A percentile compares a stretch with the other conserved stretches of the same genome.
Evolutionary conservation across 495 filamentous ascomycete species (phyloP).

Genomic region (Neurospora tetraspora): DNA sequence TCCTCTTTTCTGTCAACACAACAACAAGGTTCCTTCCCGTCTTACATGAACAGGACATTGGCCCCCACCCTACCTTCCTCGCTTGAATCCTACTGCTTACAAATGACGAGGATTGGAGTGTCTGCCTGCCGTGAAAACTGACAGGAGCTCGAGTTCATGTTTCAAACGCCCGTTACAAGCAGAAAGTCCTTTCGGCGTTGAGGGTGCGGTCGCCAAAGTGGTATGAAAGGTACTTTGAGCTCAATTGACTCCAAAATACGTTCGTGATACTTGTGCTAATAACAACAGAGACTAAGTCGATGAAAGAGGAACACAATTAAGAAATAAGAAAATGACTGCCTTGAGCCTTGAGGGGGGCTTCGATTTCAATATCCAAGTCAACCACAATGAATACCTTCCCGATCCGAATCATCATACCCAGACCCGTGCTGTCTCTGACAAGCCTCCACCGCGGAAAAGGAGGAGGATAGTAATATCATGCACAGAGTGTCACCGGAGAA

Average conservation of each 20-base stretch:
- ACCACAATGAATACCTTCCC: background rate
- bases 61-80: background rate
- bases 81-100: background rate
- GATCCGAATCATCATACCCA: background rate
- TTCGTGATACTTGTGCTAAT: background rate
- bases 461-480: conserved; percentile 51
- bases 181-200: no score
- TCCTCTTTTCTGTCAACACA: no score
- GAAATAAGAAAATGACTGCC: background rate
- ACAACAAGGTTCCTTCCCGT: background rate
- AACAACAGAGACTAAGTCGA: background rate
- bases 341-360: background rate
- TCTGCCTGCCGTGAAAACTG: background rate
- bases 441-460: conserved; percentile 40
- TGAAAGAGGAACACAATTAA: background rate
- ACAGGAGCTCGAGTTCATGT: no score
- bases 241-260: background rate
- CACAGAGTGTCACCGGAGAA: conserved; percentile 53
- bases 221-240: background rate
- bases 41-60: background rate
- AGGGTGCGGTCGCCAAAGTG: background rate
- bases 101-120: background rate
- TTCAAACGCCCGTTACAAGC: no score
- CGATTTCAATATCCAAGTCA: background rate
- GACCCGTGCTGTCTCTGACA: conserved; percentile 5